phyloP scores from a whole-genome alignment of 2,329 filamentous ascomycete genomes.

The Epichloe sibirici region DNA sequence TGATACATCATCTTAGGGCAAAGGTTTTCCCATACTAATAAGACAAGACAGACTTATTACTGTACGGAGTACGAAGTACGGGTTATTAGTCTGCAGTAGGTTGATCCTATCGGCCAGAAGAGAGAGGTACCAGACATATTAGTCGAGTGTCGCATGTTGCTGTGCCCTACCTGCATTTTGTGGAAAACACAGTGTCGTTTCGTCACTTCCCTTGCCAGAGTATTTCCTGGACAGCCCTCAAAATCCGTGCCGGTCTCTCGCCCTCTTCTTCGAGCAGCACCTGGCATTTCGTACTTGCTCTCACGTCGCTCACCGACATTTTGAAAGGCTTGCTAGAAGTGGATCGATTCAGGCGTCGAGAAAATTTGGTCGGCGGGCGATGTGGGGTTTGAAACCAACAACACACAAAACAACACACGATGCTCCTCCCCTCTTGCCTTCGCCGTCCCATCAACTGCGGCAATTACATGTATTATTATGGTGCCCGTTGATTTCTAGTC shows the following conservation, averaged over 20 bases:
- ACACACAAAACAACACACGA: background rate
- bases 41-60: no score
- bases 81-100: no score
- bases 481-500: background rate
- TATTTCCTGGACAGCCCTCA: background rate
- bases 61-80: no score
- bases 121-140: background rate
- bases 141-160: background rate
- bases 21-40: background rate
- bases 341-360: slow-evolving; percentile 1
- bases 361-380: slow-evolving; percentile 1
- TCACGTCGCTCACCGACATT: slow-evolving; percentile 7
- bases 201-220: background rate
- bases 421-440: no score
- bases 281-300: background rate
- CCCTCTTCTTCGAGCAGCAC: background rate
- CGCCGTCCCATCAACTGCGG: background rate
- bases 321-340: slow-evolving; percentile 1
- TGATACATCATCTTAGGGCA: slow-evolving; percentile 1
- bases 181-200: background rate
- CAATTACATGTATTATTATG: background rate
- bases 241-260: background rate
- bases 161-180: background rate
- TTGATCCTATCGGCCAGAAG: no score
- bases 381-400: slow-evolving; percentile 1